These are phyloP conservation scores for Corymbia citriodora DNA, from an alignment of 441 rosid species.

Conservation along the genomic window DNA sequence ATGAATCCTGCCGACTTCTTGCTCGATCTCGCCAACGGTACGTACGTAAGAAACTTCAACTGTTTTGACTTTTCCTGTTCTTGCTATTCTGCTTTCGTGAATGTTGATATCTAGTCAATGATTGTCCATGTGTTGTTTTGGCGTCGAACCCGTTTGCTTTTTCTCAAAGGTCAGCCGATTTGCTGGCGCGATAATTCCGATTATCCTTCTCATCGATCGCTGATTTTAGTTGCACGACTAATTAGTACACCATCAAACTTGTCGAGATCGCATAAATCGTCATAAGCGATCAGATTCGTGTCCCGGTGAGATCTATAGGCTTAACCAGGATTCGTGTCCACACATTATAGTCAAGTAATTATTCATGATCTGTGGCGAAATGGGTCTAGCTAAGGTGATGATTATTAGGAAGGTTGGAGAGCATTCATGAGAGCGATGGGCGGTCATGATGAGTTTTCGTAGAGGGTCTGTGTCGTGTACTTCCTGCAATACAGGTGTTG, in stretches of 20 bases:
- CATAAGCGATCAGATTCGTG: background rate
- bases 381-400: background rate
- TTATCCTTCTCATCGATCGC: background rate
- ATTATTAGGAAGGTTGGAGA: background rate
- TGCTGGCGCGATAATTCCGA: background rate
- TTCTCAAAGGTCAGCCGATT: background rate
- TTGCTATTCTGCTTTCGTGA: background rate
- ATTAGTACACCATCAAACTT: background rate
- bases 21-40: conserved; percentile 97
- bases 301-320: background rate
- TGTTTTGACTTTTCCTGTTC: background rate
- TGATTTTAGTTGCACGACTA: background rate
- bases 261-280: background rate
- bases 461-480: background rate
- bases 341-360: background rate
- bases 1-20: conserved; percentile 97
- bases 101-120: background rate
- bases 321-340: background rate
- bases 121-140: background rate
- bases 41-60: conserved; percentile 15
- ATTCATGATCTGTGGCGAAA: background rate
- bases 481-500: background rate
- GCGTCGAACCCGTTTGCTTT: background rate
- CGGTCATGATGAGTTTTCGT: background rate
- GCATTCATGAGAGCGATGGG: background rate